A percentile compares a stretch with the other conserved stretches of the same genome.
Conservation (phyloP, 176 grass and related monocot genomes). For the Luzula sylvatica region DNA sequence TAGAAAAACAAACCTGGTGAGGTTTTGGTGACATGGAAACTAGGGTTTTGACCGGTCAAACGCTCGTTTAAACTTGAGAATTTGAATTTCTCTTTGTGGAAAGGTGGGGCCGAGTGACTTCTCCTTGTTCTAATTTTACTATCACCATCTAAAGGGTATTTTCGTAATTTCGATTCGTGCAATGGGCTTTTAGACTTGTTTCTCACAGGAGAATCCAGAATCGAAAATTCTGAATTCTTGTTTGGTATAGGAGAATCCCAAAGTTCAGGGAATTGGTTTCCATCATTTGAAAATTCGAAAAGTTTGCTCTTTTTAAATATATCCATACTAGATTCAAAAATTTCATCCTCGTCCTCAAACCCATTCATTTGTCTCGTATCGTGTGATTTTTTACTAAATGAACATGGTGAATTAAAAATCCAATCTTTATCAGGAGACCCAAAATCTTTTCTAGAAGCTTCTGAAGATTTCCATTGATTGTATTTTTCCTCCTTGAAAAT, state of each 20-base stretch:
- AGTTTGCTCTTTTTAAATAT: constrained; percentile 24
- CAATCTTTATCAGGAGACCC: constrained; percentile 22
- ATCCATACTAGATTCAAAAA: constrained; percentile 18
- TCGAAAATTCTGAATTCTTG: background rate
- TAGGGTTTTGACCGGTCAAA: constrained; percentile 22
- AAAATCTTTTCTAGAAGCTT: constrained; percentile 20
- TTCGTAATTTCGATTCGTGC: constrained; percentile 27
- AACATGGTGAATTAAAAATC: constrained; percentile 19
- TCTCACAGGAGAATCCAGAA: too few relatives aligned
- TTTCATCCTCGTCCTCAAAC: background rate
- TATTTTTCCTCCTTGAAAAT: constrained; percentile 12
- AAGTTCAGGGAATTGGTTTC: constrained; percentile 1
- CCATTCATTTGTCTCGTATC: background rate
- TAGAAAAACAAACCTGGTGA: constrained; percentile 35
- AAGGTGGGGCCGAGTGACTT: constrained; percentile 76
- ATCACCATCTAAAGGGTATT: constrained; percentile 14
- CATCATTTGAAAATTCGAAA: constrained; percentile 9
- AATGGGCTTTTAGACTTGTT: constrained; percentile 7
- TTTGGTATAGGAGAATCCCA: constrained; percentile 27
- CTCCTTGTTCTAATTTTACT: constrained; percentile 39
- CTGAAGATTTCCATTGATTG: constrained; percentile 15
- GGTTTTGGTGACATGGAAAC: constrained; percentile 26
- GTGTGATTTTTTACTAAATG: constrained; percentile 2
- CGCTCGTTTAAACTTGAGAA: constrained; percentile 41
- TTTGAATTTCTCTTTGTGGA: constrained; percentile 72